A percentile compares a stretch with the other conserved stretches of the same genome.
Evolutionary conservation across 805 yeast species (phyloP).

Genomic region (Yarrowia bubula): DNA sequence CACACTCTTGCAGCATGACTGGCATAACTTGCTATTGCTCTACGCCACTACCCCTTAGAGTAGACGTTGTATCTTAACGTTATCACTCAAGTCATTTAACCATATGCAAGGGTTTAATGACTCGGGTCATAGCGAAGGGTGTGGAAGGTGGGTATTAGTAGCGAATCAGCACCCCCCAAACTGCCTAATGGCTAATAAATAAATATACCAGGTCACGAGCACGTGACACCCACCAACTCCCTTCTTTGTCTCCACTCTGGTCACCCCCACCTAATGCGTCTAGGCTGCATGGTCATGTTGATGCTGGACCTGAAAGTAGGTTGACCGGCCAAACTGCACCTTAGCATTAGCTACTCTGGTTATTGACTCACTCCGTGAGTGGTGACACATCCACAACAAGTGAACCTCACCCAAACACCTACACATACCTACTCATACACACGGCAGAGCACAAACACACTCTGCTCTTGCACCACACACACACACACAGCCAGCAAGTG

Average conservation of each 20-base stretch:
- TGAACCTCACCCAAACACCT: background rate
- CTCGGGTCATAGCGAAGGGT: too few relatives aligned
- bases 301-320: constrained; percentile 18
- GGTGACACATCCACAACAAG: too few relatives aligned
- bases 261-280: background rate
- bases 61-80: constrained; percentile 14
- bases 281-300: constrained; percentile 13
- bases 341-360: background rate
- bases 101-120: constrained; percentile 1
- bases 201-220: background rate
- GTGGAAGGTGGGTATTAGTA: too few relatives aligned
- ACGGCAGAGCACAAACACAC: background rate
- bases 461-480: background rate
- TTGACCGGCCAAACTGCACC: background rate
- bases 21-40: background rate
- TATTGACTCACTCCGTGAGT: constrained; percentile 2
- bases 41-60: constrained; percentile 10
- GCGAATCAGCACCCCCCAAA: too few relatives aligned
- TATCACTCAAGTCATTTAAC: background rate
- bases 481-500: background rate
- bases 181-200: too few relatives aligned
- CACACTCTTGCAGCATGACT: too few relatives aligned
- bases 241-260: constrained; percentile 34
- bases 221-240: background rate
- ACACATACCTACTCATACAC: background rate